Base-by-base conservation (phyloP, 257 asterid species). In the Ballota nigra region DNA sequence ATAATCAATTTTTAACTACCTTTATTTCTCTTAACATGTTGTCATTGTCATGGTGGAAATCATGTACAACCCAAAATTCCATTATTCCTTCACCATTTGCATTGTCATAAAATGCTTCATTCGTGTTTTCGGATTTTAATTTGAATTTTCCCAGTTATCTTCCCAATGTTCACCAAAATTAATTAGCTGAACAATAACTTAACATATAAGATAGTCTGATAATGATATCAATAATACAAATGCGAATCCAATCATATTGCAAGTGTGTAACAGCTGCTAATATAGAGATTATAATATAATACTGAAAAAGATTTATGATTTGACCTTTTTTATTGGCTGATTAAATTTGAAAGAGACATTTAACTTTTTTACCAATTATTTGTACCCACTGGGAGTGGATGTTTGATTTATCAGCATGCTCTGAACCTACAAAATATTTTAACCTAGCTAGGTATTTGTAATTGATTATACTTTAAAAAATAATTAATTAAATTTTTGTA, bases 221-320 rank as follows among this genome's bases (percentile, higher is more conserved):
- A 69, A 69, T 66, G 63, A 51, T 53, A 53, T 75, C 67, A 75
- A 70, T 64, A 63, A 76, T 33, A 41, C 57, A 76, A 70, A 63
- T 76, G 63, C 15, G 58, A 76, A 77, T 77, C 73, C 56, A 71
- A 69, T 63, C 77, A 26, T 29, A 19, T 59, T 4, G 0, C 8
- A 55, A 71, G 70, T 71, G 81, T 71, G 24, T 2, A 66, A 56
- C 77, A 77, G 81, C 81, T 77, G 69, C 74, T 65, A 34, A 56
- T 28, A 64, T 11, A 31, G 53, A 69, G 55, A 47, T n/a, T 47
- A 70, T 52, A 68, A 60, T 49, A 60, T 22, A 36, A 9, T 76
- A 40, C 55, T 24, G 15, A 34, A 24, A 61, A 69, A 69, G 41
- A 26, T n/a, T 52, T 38, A 40, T 66, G 74, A 71, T 71, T 65